These are phyloP conservation scores for Carex sylvatica DNA, from an alignment of 202 grass and related monocot genomes.

Conservation along the genomic window DNA sequence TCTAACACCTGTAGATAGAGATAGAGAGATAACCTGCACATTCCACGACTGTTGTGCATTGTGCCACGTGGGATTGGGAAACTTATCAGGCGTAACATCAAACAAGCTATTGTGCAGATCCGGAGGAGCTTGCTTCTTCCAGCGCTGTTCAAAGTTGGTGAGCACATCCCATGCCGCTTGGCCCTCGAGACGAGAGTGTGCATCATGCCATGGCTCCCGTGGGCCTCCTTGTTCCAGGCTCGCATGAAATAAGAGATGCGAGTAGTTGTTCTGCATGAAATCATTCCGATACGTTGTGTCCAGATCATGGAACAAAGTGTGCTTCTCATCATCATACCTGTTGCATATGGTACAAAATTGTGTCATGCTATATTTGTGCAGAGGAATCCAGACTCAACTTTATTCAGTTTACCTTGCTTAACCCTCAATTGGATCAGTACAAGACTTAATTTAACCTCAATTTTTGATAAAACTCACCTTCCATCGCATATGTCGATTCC, in stretches of 20 bases:
- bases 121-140: slow-evolving; percentile 64
- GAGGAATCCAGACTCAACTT: too few species aligned
- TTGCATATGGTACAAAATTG: neutral
- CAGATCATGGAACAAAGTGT: slow-evolving; percentile 64
- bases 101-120: slow-evolving; percentile 43
- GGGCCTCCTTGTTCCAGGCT: slow-evolving; percentile 55
- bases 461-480: slow-evolving; percentile 2
- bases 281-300: slow-evolving; percentile 57
- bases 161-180: slow-evolving; percentile 81
- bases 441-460: neutral
- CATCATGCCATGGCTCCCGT: slow-evolving; percentile 84
- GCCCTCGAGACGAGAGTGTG: slow-evolving; percentile 68
- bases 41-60: slow-evolving; percentile 46
- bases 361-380: neutral
- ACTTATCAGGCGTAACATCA: slow-evolving; percentile 25
- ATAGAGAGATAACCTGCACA: slow-evolving; percentile 44
- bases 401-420: too few species aligned
- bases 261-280: slow-evolving; percentile 74
- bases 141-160: slow-evolving; percentile 73
- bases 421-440: too few species aligned
- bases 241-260: slow-evolving; percentile 20
- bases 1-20: neutral
- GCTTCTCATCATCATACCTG: slow-evolving; percentile 80
- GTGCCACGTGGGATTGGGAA: slow-evolving; percentile 30
- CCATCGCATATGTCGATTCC: slow-evolving; percentile 57